Conservation (phyloP, 495 filamentous ascomycete genomes). For the Bryoglossum gracile region DNA sequence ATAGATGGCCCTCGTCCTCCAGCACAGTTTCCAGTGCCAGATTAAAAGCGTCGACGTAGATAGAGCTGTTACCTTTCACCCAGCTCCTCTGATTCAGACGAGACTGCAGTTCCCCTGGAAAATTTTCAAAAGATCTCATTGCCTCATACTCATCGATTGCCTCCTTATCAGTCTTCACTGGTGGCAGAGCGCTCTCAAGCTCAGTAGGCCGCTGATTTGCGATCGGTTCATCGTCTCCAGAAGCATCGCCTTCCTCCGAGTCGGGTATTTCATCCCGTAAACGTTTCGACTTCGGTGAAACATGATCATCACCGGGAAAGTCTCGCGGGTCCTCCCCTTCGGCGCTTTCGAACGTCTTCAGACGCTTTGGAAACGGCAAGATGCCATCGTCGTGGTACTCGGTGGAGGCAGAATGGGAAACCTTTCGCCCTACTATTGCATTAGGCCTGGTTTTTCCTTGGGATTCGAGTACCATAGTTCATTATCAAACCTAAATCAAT, state of each 20-base stretch:
- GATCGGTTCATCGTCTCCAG: constrained; percentile 23
- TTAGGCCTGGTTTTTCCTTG: constrained; percentile 20
- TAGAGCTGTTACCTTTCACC: constrained; percentile 60
- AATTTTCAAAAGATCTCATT: constrained; percentile 35
- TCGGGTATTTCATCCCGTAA: constrained; percentile 25
- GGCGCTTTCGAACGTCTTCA: constrained; percentile 31
- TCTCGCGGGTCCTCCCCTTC: constrained; percentile 27
- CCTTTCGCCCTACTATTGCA: constrained; percentile 29
- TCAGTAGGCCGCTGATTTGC: constrained; percentile 49
- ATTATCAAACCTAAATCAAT: too few relatives aligned
- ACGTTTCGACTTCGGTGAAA: constrained; percentile 3
- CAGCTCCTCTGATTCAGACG: constrained; percentile 35
- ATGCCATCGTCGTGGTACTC: constrained; percentile 30
- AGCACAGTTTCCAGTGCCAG: constrained; percentile 85
- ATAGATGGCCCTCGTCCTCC: constrained; percentile 82
- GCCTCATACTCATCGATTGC: constrained; percentile 78
- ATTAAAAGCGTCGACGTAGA: constrained; percentile 98
- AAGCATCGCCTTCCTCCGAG: constrained; percentile 31
- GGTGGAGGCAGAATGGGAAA: constrained; percentile 33
- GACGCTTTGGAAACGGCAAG: constrained; percentile 28
- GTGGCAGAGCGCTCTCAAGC: constrained; percentile 68
- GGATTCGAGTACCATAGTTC: constrained; percentile 22
- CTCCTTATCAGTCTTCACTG: constrained; percentile 55
- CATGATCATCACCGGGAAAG: constrained; percentile 6
- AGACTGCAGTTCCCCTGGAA: constrained; percentile 19